These are phyloP conservation scores for Flaveria brownii DNA, from an alignment of 129 eudicot genomes.

Conservation along the genomic window DNA sequence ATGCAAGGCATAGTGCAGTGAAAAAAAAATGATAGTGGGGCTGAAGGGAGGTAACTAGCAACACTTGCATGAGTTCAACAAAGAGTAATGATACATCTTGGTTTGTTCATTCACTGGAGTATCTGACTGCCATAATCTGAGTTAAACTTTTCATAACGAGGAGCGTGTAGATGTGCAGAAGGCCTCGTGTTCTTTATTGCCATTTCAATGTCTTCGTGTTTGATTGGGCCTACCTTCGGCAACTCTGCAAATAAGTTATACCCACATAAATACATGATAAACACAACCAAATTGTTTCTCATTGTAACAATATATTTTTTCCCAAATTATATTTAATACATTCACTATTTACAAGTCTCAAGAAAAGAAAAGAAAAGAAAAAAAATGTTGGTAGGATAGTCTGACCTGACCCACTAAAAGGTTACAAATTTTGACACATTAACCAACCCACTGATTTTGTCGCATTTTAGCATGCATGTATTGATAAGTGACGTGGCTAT, in stretches of 20 bases:
- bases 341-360: not conserved
- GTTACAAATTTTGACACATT: not conserved
- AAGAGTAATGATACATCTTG: not conserved
- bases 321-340: not conserved
- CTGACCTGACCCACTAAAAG: not conserved
- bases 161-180: conserved; percentile 94
- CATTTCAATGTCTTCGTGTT: conserved; percentile 54
- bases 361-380: not conserved
- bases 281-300: not conserved
- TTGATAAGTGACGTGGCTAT: not conserved
- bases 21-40: not conserved
- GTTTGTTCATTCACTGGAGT: conserved; percentile 54
- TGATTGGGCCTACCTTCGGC: conserved; percentile 90
- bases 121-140: conserved; percentile 92
- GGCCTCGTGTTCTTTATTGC: conserved; percentile 94
- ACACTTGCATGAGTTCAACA: conserved; percentile 12
- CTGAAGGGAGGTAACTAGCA: conserved; percentile 10
- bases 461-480: not conserved
- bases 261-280: not conserved
- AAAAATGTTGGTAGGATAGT: not conserved
- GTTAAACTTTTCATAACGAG: conserved; percentile 85
- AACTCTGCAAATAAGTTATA: conserved; percentile 53
- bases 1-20: conserved; percentile 6
- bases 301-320: not conserved
- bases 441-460: not conserved